Percentiles rank a stretch among this genome's conserved stretches.
phyloP scores from a whole-genome alignment of 148 eudicot species.

The Oxyria digyna region DNA sequence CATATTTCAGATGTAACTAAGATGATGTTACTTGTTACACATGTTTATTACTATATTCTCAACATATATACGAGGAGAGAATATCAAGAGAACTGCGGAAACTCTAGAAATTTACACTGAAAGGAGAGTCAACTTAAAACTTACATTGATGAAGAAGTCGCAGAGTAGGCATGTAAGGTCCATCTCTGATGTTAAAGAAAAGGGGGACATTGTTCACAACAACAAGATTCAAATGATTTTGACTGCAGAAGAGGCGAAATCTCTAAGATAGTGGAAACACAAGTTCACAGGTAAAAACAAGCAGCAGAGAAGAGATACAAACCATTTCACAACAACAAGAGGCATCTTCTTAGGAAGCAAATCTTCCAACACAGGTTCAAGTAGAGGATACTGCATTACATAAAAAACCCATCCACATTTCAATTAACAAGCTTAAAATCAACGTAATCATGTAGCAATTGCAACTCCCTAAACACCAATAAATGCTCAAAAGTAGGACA shows the following conservation, averaged over 20 bases:
- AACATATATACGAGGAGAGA: not conserved
- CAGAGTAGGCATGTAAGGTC: slow-evolving; percentile 98
- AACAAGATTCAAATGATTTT: slow-evolving; percentile 90
- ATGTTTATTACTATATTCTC: not conserved
- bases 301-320: not conserved
- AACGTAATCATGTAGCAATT: not conserved
- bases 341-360: slow-evolving; percentile 91
- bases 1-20: not conserved
- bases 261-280: not conserved
- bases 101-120: no score
- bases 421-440: not conserved
- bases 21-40: not conserved
- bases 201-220: slow-evolving; percentile 84
- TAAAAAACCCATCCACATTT: slow-evolving; percentile 2
- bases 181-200: slow-evolving; percentile 92
- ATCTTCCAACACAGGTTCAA: slow-evolving; percentile 91
- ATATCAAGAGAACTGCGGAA: not conserved
- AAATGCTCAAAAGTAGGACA: not conserved
- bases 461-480: not conserved
- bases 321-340: slow-evolving; percentile 95
- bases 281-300: not conserved
- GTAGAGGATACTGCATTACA: slow-evolving; percentile 80
- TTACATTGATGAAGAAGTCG: slow-evolving; percentile 97
- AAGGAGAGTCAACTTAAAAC: not conserved
- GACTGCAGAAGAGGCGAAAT: slow-evolving; percentile 34